Percentiles rank a stretch among this genome's conserved stretches.
Evolutionary conservation across 225 moss, liverwort and hornwort species (phyloP).

Genomic region (Antitrichia curtipendula): DNA sequence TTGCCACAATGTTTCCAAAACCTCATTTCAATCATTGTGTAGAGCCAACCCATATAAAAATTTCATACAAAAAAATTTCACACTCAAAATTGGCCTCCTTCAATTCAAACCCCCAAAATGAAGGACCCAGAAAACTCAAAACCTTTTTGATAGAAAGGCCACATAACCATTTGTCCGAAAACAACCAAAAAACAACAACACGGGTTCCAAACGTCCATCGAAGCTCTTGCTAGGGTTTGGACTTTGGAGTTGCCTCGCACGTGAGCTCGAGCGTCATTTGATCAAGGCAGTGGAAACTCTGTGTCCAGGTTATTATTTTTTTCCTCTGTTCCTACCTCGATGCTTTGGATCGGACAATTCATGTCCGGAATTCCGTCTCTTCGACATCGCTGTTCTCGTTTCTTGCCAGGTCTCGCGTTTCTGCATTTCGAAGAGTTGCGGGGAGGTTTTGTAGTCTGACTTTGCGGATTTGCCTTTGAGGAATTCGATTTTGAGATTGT

Average conservation of each 20-base stretch:
- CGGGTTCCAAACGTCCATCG: too few species aligned
- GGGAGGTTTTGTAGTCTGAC: background rate
- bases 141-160: too few species aligned
- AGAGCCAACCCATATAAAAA: too few species aligned
- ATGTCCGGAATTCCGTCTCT: background rate
- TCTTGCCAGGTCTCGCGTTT: background rate
- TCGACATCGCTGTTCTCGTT: background rate
- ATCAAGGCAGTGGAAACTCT: background rate
- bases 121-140: too few species aligned
- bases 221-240: background rate
- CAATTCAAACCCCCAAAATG: too few species aligned
- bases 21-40: too few species aligned
- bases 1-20: too few species aligned
- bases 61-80: too few species aligned
- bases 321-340: background rate
- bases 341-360: background rate
- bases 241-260: background rate
- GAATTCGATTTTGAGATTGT: background rate
- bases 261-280: background rate
- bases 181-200: too few species aligned
- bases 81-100: too few species aligned
- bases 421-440: background rate
- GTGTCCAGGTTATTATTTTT: background rate
- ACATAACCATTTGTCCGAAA: too few species aligned
- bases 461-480: background rate